Base-by-base conservation (phyloP, 208 protist genomes). In the Tetramitus jugosus region DNA sequence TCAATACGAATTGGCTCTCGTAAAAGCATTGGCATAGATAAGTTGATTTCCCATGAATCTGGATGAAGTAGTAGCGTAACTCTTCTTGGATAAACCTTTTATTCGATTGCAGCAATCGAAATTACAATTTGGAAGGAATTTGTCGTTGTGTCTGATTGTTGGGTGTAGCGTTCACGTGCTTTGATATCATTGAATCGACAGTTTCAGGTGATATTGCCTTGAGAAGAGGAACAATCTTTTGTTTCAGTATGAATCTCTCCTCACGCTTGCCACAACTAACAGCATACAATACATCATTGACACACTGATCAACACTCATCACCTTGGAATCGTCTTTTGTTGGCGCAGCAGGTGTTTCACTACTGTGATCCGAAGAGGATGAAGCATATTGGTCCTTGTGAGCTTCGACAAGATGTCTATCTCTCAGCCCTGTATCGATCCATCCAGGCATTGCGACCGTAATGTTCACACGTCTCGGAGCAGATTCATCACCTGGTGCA, bases 291-390 rank as follows among this genome's bases (percentile, higher is more conserved):
- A 37, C 26, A 31, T 45, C 0, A 43, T 69, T 45, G 20, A 69
- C 62, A 69, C 62, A 69, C 29, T 69, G 35, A 10, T 69, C 62
- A 45, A 69, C 33, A n/a, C 62, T 69, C 26, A 69, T 69, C 31
- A 69, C 29, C 33, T 42, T 69, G 33, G 7, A 31, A 29, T 42
- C 26, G 10, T 69, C 37, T 4, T 67, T 31, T n/a, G n/a, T n/a
- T n/a, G n/a, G n/a, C n/a, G n/a, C n/a, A n/a, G n/a, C n/a, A n/a
- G n/a, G n/a, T n/a, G n/a, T n/a, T n/a, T n/a, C n/a, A n/a, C n/a
- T n/a, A n/a, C n/a, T n/a, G n/a, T n/a, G n/a, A n/a, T n/a, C n/a
- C n/a, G n/a, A n/a, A n/a, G n/a, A n/a, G n/a, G n/a, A n/a, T n/a
- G n/a, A n/a, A n/a, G n/a, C n/a, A 39, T 67, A 67, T 31, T 69